Evolutionary conservation across 495 filamentous ascomycete species (phyloP).

Genomic region (Daldinia decipiens): DNA sequence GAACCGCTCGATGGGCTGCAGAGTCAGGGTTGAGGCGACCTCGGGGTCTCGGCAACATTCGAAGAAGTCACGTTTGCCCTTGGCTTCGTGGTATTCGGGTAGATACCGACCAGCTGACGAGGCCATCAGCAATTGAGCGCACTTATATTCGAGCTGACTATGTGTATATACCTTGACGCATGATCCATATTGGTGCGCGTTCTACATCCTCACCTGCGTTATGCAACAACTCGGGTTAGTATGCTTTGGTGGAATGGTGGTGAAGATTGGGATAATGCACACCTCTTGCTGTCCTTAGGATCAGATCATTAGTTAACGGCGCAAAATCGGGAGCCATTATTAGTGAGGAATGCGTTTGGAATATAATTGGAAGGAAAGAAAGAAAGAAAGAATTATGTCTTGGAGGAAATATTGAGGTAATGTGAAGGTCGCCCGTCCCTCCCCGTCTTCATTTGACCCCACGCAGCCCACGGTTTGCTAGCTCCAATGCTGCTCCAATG

Average conservation of each 20-base stretch:
- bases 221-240: slow-evolving; percentile 43
- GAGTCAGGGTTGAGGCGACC: slow-evolving; percentile 87
- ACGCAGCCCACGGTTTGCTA: slow-evolving; percentile 35
- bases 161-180: slow-evolving; percentile 83
- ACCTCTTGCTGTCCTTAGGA: slow-evolving; percentile 91
- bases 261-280: slow-evolving; percentile 39
- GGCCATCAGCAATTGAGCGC: slow-evolving; percentile 20
- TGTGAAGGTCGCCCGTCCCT: neutral
- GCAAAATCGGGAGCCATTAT: slow-evolving; percentile 73
- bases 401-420: neutral
- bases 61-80: slow-evolving; percentile 92
- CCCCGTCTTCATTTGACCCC: slow-evolving; percentile 13
- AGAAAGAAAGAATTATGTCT: neutral
- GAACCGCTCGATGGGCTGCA: slow-evolving; percentile 94
- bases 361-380: neutral
- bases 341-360: slow-evolving; percentile 3
- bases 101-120: slow-evolving; percentile 90
- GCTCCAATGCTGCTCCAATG: neutral
- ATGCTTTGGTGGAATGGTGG: slow-evolving; percentile 39
- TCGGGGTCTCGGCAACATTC: slow-evolving; percentile 94
- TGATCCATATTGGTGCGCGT: slow-evolving; percentile 95
- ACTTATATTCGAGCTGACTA: neutral
- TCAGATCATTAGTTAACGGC: slow-evolving; percentile 87
- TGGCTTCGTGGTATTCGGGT: slow-evolving; percentile 95
- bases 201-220: slow-evolving; percentile 83